Evolutionary conservation across 768 basidiomycete species (phyloP), one percentile per base, ranked within the genome.

Genomic region (Suillus placidus): DNA sequence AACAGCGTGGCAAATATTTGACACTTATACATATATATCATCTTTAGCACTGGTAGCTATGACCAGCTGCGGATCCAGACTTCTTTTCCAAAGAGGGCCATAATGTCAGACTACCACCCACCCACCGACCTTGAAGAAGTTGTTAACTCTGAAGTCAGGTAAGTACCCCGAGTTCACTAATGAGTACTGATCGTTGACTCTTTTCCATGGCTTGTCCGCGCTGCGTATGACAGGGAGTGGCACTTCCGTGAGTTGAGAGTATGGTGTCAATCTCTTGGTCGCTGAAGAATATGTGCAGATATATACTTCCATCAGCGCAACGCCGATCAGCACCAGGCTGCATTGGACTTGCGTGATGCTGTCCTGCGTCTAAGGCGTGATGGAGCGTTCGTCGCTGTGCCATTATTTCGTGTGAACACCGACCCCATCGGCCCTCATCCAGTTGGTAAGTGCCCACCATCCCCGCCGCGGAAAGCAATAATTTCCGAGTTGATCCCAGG

Each of bases 271-370:
- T 32, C n/a, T n/a, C 26, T 51, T 68, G 23, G 45, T 37, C 2
- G 18, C 66, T 10, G 2, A 60, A 40, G 18, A 23, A 55, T 34
- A n/a, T 61, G 23, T n/a, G 18, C 69, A 92, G 90, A 93, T 71
- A 92, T 93, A 56, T 92, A 93, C 77, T 93, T 92, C 74, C 86
- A 87, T 67, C 90, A 91, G 76, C 79, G 81, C 30, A 92, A 90
- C 69, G 77, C 81, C 0, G 79, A 81, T 4, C 85, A 91, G 66
- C 87, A 88, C 61, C 80, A 85, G 43, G 87, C 85, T 30, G 91
- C 91, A 1, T 80, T 92, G 3, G 82, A 87, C 51, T 80, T 93
- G 45, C 83, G 90, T 0, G 90, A 93, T 71, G 86, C 91, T 3
- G 86, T 93, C 13, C 80, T 93, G 47, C 82, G 87, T 6, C 80